phyloP scores from a whole-genome alignment of 2,329 filamentous ascomycete genomes.

The Diplodia mutila region DNA sequence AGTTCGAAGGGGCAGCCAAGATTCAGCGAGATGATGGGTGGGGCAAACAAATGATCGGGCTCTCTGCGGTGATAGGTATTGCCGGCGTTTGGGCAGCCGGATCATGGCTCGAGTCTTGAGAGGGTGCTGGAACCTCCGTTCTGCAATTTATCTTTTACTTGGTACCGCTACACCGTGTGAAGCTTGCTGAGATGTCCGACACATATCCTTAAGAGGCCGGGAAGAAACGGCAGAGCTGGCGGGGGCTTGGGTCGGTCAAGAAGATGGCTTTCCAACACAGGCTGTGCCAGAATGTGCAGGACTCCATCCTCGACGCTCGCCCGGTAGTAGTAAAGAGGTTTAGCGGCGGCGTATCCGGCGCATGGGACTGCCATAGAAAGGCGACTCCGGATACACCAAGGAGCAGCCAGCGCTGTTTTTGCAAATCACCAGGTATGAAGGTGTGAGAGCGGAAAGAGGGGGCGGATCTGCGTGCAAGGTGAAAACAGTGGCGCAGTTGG shows the following conservation, averaged over 20 bases:
- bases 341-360: not conserved
- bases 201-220: not conserved
- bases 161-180: not conserved
- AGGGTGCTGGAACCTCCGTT: not conserved
- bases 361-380: not conserved
- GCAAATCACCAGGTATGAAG: not conserved
- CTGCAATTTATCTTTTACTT: not conserved
- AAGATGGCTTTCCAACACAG: not conserved
- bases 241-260: not conserved
- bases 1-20: conserved; percentile 39
- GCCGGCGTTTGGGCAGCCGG: conserved; percentile 46
- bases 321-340: not conserved
- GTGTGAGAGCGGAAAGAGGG: not conserved
- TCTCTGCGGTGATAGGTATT: conserved; percentile 44
- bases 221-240: not conserved
- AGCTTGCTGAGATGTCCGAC: not conserved
- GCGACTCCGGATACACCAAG: not conserved
- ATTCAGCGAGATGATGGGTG: conserved; percentile 44
- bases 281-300: not conserved
- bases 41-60: conserved; percentile 46
- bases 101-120: conserved; percentile 40
- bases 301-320: not conserved
- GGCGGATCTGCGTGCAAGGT: not conserved
- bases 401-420: not conserved
- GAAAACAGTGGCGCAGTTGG: not conserved